Evolutionary conservation across 176 grass and related monocot genomes (phyloP), one percentile per base, ranked within the genome.

Genomic region (Phoenix dactylifera): DNA sequence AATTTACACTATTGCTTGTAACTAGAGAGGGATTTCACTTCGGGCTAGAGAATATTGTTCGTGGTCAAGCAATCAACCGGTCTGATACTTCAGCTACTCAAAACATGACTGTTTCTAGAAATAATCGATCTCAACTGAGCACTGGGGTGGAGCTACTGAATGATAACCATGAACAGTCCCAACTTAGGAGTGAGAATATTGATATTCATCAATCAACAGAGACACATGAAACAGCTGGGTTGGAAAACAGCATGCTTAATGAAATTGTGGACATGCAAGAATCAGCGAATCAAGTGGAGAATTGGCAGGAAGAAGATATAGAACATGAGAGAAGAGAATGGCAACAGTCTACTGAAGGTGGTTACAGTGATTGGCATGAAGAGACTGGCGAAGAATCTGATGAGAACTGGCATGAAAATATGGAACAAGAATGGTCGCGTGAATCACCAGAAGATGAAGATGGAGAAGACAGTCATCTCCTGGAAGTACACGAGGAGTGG

Each of bases 1-100:
- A 6, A 32, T 32, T 44, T 12, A 44, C n/a, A 62, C 20, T 62
- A 4, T 3, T 52, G 17, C 50, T 72, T 62, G 15, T 73, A 32
- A 44, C 17, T 73, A 55, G 51, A 49, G 56, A 77, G 73, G 59
- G 14, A 73, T 15, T 62, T 53, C 69, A 58, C 74, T 97, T 74
- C 77, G 88, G 83, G 75, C 79, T 80, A 69, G 86, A 87, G 77
- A 75, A 69, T 90, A 56, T 53, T 78, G 77, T 65, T 53, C 64
- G 52, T 62, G 72, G 25, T 75, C 72, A 83, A 80, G 79, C 83
- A 79, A 51, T 63, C 70, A 85, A 67, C 26, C 73, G 52, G n/a
- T 85, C 78, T 73, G 80, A 79, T 67, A 52, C 55, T 67, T 64
- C 68, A 65, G 65, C 67, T 3, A 29, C 59, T 2, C 79, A 69